Conservation (phyloP, 768 basidiomycete genomes). For the Mrakia hoshinonis region DNA sequence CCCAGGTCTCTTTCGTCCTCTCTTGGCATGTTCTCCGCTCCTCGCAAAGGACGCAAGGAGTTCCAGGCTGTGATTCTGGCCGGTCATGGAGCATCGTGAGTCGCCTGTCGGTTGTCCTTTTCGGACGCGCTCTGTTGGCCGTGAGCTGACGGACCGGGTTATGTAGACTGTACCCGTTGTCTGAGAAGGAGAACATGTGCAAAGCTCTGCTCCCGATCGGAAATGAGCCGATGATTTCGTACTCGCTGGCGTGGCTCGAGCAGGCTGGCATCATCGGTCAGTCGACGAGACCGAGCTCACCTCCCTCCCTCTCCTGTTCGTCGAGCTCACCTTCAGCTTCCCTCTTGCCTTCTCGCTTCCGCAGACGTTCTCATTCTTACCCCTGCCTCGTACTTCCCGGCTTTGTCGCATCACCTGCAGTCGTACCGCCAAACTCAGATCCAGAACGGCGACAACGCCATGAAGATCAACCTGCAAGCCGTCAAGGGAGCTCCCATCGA, state of each 20-base stretch:
- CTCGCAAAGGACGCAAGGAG: constrained; percentile 43
- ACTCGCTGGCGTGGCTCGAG: constrained; percentile 75
- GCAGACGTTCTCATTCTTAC: constrained; percentile 29
- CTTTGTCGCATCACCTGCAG: constrained; percentile 28
- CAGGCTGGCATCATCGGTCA: constrained; percentile 73
- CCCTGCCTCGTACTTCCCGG: constrained; percentile 19
- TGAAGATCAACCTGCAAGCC: constrained; percentile 25
- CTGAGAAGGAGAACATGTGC: constrained; percentile 53
- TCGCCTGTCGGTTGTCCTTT: constrained; percentile 4
- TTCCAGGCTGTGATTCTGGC: constrained; percentile 82
- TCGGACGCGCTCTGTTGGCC: constrained; percentile 6
- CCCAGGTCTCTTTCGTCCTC: background rate
- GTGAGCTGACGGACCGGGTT: constrained; percentile 33
- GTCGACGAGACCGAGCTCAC: constrained; percentile 28
- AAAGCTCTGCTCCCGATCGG: constrained; percentile 82
- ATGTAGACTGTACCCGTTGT: constrained; percentile 39
- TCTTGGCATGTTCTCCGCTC: constrained; percentile 19
- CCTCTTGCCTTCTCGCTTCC: background rate
- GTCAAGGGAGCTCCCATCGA: constrained; percentile 9
- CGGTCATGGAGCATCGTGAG: constrained; percentile 86
- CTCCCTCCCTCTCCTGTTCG: constrained; percentile 23
- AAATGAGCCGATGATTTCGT: constrained; percentile 79
- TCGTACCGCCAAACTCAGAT: constrained; percentile 25
- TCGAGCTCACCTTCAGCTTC: background rate
- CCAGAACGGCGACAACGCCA: background rate